A percentile compares a stretch with the other conserved stretches of the same genome.
Conservation (phyloP, 116 monocot species). For the Dioscorea cayenensis region DNA sequence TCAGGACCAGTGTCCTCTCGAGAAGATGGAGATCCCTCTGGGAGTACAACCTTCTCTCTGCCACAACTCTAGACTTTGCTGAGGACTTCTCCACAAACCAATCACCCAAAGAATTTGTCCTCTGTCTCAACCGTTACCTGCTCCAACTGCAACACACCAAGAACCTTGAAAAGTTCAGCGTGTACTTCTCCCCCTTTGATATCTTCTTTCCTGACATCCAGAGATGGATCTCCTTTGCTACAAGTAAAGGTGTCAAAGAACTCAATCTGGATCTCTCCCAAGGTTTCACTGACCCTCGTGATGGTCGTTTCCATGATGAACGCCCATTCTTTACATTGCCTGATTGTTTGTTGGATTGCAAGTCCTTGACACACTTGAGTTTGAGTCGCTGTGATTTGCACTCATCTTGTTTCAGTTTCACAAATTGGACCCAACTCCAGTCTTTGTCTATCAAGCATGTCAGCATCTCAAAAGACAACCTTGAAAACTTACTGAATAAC, state of each 20-base stretch:
- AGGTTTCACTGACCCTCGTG: constrained; percentile 1
- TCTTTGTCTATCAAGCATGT: constrained; percentile 21
- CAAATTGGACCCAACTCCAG: constrained; percentile 8
- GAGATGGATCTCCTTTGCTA: constrained; percentile 20
- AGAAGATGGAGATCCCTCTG: constrained; percentile 33
- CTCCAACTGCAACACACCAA: constrained; percentile 5
- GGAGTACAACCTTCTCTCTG: constrained; percentile 18
- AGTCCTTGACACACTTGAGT: constrained; percentile 21
- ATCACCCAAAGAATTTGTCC: constrained; percentile 20
- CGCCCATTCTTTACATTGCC: constrained; percentile 13
- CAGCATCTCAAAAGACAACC: constrained; percentile 13
- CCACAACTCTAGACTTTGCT: constrained; percentile 21
- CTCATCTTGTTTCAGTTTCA: neutral
- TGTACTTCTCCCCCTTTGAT: constrained; percentile 37
- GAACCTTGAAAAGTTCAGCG: constrained; percentile 20
- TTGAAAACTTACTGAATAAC: constrained; percentile 9
- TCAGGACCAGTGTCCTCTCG: constrained; percentile 30
- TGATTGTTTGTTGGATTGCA: constrained; percentile 11
- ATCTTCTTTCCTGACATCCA: constrained; percentile 15
- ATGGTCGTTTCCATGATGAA: constrained; percentile 4
- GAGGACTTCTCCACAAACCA: constrained; percentile 24
- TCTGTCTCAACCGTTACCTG: constrained; percentile 24
- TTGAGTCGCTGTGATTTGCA: constrained; percentile 13
- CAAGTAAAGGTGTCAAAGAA: constrained; percentile 19
- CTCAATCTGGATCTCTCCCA: constrained; percentile 36